Percentiles rank a stretch among this genome's conserved stretches.
Evolutionary conservation across 75 land plant genomes (phyloP).

Genomic region (Azolla pinnata): DNA sequence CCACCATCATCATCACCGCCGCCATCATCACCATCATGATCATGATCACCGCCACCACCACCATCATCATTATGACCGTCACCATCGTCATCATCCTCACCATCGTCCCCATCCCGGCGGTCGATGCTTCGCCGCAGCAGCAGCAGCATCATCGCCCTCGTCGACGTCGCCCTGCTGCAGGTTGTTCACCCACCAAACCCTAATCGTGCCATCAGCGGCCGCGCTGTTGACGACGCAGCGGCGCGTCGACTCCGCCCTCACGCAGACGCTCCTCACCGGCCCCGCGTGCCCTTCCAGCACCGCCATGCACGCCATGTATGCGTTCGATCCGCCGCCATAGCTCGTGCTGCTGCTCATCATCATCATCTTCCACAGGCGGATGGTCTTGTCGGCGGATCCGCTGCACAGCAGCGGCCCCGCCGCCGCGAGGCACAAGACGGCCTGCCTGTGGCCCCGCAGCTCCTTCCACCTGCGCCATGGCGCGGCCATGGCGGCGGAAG

Average conservation of each 20-base stretch:
- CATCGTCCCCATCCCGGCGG: slow-evolving; percentile 6
- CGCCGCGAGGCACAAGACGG: slow-evolving; percentile 62
- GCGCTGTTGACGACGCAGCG: slow-evolving; percentile 31
- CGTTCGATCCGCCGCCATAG: not conserved
- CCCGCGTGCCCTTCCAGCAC: slow-evolving; percentile 31
- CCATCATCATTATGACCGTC: too few relatives aligned
- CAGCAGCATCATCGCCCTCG: slow-evolving; percentile 22
- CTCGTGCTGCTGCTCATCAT: not conserved
- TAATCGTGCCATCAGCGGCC: slow-evolving; percentile 46
- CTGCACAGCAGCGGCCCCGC: slow-evolving; percentile 45
- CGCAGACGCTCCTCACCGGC: slow-evolving; percentile 36
- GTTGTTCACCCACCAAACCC: slow-evolving; percentile 32
- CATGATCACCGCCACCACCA: too few relatives aligned
- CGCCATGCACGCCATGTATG: slow-evolving; percentile 22
- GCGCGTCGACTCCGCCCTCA: slow-evolving; percentile 5
- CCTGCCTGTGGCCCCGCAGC: slow-evolving; percentile 53
- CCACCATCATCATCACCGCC: too few relatives aligned
- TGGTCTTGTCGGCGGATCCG: slow-evolving; percentile 55
- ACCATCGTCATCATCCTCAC: slow-evolving; percentile 8
- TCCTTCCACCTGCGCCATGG: not conserved
- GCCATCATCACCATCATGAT: too few relatives aligned
- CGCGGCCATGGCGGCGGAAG: too few relatives aligned
- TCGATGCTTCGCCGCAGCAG: not conserved
- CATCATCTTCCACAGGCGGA: slow-evolving; percentile 46
- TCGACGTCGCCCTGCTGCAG: too few relatives aligned